Conservation (phyloP, 495 filamentous ascomycete genomes). For the Annulohypoxylon stygium region DNA sequence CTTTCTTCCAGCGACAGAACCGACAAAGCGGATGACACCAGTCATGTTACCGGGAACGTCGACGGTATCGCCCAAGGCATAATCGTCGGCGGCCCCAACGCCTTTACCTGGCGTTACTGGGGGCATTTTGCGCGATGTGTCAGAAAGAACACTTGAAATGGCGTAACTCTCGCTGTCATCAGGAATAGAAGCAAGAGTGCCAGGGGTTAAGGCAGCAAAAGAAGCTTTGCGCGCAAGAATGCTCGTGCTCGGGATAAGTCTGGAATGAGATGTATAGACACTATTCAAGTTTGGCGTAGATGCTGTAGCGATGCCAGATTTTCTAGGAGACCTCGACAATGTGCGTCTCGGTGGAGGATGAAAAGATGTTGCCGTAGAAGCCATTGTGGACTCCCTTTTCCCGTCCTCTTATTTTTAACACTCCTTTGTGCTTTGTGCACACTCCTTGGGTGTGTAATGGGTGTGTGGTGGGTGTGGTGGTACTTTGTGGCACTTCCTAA, state of each 20-base stretch:
- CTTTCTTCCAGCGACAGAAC: slow-evolving; percentile 86
- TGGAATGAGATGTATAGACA: slow-evolving; percentile 60
- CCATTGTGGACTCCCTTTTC: slow-evolving; percentile 47
- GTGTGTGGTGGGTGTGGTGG: slow-evolving; percentile 28
- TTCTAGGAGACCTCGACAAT: slow-evolving; percentile 49
- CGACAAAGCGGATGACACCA: slow-evolving; percentile 90
- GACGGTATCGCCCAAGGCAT: slow-evolving; percentile 88
- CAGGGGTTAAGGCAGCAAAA: slow-evolving; percentile 71
- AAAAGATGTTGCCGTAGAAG: slow-evolving; percentile 48
- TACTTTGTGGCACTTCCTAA: slow-evolving; percentile 5
- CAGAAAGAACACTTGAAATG: slow-evolving; percentile 64
- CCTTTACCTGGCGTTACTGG: slow-evolving; percentile 54
- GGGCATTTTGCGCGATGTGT: slow-evolving; percentile 56
- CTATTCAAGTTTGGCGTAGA: slow-evolving; percentile 71
- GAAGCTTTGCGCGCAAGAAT: slow-evolving; percentile 74
- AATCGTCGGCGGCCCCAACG: slow-evolving; percentile 47
- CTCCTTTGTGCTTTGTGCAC: slow-evolving; percentile 3
- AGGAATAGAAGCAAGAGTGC: slow-evolving; percentile 69
- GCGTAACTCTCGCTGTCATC: slow-evolving; percentile 73
- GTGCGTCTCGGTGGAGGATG: slow-evolving; percentile 41
- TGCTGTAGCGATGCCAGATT: slow-evolving; percentile 64
- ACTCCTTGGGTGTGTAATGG: not conserved
- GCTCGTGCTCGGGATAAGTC: slow-evolving; percentile 58
- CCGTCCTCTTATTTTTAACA: slow-evolving; percentile 26
- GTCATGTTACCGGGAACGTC: slow-evolving; percentile 96